phyloP scores from a whole-genome alignment of 129 eudicot species.

The Centrapalus pauciflorus region DNA sequence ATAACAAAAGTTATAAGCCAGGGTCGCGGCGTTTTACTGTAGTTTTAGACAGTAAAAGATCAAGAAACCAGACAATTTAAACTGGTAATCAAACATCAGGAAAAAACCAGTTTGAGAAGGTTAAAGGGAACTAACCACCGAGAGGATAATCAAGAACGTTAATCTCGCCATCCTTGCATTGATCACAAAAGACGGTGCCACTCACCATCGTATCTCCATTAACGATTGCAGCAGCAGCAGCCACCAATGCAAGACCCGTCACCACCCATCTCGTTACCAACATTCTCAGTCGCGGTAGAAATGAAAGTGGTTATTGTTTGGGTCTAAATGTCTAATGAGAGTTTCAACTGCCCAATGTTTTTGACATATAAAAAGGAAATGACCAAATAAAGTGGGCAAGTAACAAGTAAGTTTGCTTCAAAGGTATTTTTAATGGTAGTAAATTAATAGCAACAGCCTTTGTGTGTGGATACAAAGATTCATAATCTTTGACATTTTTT shows the following conservation, averaged over 20 bases:
- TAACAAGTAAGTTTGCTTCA: neutral
- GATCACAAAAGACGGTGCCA: constrained; percentile 90
- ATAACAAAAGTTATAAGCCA: too few relatives aligned
- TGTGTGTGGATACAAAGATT: constrained; percentile 16
- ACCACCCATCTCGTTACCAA: constrained; percentile 45
- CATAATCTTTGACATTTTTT: constrained; percentile 3
- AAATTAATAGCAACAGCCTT: too few relatives aligned
- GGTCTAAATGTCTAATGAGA: constrained; percentile 11
- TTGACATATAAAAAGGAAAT: neutral
- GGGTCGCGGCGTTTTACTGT: too few relatives aligned
- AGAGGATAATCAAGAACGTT: constrained; percentile 75
- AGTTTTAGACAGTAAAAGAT: too few relatives aligned
- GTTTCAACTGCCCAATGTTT: constrained; percentile 20
- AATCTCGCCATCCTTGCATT: constrained; percentile 78
- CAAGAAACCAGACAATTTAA: too few relatives aligned
- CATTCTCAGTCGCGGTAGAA: too few relatives aligned
- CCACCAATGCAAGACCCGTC: constrained; percentile 13
- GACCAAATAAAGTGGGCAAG: too few relatives aligned
- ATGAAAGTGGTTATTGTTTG: too few relatives aligned
- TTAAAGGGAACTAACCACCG: constrained; percentile 53
- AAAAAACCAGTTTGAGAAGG: too few relatives aligned
- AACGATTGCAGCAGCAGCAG: constrained; percentile 38
- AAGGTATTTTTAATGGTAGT: neutral
- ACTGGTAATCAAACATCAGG: too few relatives aligned
- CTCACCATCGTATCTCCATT: constrained; percentile 53